phyloP scores from a whole-genome alignment of 805 yeast genomes.

The Kazachstania bromeliacearum region DNA sequence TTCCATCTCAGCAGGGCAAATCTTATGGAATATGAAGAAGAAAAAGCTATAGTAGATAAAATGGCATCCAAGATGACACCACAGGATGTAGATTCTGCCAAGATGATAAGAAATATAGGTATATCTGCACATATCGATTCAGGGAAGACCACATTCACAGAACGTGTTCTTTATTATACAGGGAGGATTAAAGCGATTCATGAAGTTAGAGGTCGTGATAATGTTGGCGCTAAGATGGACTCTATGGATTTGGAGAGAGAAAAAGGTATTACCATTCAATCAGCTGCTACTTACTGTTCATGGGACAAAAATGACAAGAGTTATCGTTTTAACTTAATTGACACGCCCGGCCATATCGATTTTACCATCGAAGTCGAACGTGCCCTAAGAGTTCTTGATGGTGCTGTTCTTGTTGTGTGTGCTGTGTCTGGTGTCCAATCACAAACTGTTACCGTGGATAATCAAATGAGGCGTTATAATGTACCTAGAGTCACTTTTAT shows the following conservation, averaged over 20 bases:
- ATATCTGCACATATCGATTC: slow-evolving; percentile 97
- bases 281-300: slow-evolving; percentile 96
- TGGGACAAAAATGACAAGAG: slow-evolving; percentile 69
- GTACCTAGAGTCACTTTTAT: slow-evolving; percentile 94
- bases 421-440: slow-evolving; percentile 98
- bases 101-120: slow-evolving; percentile 82
- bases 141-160: slow-evolving; percentile 96
- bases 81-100: slow-evolving; percentile 42
- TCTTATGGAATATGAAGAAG: slow-evolving; percentile 54
- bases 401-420: slow-evolving; percentile 96
- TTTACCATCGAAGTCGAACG: slow-evolving; percentile 98
- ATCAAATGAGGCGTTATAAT: slow-evolving; percentile 97
- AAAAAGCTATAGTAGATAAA: slow-evolving; percentile 56
- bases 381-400: slow-evolving; percentile 95
- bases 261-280: slow-evolving; percentile 96
- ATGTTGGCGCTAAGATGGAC: slow-evolving; percentile 99
- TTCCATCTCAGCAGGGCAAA: slow-evolving; percentile 10
- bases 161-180: slow-evolving; percentile 90
- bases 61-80: slow-evolving; percentile 40
- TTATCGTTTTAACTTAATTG: slow-evolving; percentile 89
- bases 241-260: slow-evolving; percentile 98
- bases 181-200: slow-evolving; percentile 96
- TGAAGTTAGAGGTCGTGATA: slow-evolving; percentile 93
- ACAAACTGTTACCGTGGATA: slow-evolving; percentile 96
- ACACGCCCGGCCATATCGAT: slow-evolving; percentile 98